Evolutionary conservation across 176 grass and related monocot genomes (phyloP).

Genomic region (Dactylis glomerata): DNA sequence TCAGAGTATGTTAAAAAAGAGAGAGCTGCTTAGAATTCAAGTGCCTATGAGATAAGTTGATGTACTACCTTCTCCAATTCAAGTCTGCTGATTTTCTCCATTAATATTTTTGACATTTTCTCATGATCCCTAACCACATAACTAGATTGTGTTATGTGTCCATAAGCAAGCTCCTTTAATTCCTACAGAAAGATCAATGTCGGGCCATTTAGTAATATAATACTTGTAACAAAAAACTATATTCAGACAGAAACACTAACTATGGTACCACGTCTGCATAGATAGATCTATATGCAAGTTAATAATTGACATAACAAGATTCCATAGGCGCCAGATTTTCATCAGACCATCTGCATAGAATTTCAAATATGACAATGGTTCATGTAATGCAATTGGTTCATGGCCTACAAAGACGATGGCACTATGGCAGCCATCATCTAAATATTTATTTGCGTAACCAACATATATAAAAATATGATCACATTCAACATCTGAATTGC

Average conservation of each 20-base stretch:
- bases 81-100: conserved; percentile 55
- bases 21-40: neutral
- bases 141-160: conserved; percentile 38
- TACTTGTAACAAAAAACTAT: conserved; percentile 1
- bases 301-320: neutral
- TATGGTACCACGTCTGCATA: neutral
- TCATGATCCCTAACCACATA: conserved; percentile 49
- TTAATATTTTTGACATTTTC: conserved; percentile 40
- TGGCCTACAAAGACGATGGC: neutral
- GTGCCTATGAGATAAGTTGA: neutral
- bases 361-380: conserved; percentile 1
- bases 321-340: neutral
- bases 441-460: neutral
- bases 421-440: neutral
- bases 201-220: neutral
- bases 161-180: conserved; percentile 50
- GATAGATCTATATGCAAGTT: conserved; percentile 24
- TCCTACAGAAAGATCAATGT: conserved; percentile 48
- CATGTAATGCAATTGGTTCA: conserved; percentile 9
- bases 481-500: neutral
- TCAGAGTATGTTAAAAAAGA: conserved; percentile 17
- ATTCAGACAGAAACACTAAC: conserved; percentile 5
- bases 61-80: conserved; percentile 72
- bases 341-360: neutral
- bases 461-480: neutral